Evolutionary conservation across 164 flowering plant genomes (phyloP).

Genomic region (Magnolia kwangsiensis): DNA sequence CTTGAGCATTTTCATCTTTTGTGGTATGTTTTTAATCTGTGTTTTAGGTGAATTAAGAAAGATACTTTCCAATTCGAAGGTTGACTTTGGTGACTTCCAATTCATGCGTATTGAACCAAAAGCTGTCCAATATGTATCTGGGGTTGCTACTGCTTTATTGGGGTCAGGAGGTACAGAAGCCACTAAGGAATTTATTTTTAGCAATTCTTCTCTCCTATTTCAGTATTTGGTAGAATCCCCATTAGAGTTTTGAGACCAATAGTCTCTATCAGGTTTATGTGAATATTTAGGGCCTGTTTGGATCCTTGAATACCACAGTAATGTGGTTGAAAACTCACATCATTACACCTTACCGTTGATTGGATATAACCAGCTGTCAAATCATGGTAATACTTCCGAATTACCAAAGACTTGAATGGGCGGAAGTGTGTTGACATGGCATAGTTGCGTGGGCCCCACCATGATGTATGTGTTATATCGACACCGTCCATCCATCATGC

Average conservation of each 20-base stretch:
- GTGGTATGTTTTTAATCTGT: not conserved
- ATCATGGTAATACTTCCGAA: too few species aligned
- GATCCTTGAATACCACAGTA: too few species aligned
- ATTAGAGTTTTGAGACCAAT: not conserved
- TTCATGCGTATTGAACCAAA: conserved; percentile 85
- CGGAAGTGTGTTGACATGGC: too few species aligned
- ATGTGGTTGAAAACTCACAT: too few species aligned
- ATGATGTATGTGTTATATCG: too few species aligned
- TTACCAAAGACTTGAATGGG: too few species aligned
- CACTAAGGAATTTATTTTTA: conserved; percentile 2
- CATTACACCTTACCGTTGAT: too few species aligned
- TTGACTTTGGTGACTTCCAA: conserved; percentile 94
- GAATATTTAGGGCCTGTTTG: not conserved
- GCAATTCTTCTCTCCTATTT: not conserved
- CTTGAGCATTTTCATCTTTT: not conserved
- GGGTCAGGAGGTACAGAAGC: conserved; percentile 81
- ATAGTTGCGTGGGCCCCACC: too few species aligned
- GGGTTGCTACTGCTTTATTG: conserved; percentile 84
- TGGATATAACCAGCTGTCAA: too few species aligned
- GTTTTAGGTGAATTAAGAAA: conserved; percentile 4
- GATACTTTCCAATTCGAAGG: conserved; percentile 40
- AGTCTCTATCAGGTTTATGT: not conserved
- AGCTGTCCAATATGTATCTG: conserved; percentile 78
- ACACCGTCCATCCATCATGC: too few species aligned
- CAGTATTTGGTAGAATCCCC: not conserved